Evolutionary conservation across 176 grass and related monocot genomes (phyloP).

Genomic region (Miscanthus lutarioriparius): DNA sequence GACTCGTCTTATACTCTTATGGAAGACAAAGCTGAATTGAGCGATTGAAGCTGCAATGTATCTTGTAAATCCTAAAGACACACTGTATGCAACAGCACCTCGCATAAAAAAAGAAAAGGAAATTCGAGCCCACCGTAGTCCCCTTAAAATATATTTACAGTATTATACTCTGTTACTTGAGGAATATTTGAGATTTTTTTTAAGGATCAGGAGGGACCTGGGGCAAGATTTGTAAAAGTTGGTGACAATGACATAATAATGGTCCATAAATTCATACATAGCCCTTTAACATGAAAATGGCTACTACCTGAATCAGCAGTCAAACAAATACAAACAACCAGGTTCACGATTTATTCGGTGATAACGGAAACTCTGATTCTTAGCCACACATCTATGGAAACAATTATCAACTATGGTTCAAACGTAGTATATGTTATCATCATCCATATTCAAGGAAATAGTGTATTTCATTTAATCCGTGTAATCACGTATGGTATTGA

Average conservation of each 20-base stretch:
- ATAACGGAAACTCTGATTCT: background rate
- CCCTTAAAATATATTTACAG: no score
- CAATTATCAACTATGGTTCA: background rate
- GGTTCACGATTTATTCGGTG: background rate
- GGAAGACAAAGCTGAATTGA: no score
- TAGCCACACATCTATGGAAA: background rate
- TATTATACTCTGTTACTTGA: background rate
- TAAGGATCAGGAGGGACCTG: no score
- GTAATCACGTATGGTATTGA: background rate
- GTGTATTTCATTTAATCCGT: background rate
- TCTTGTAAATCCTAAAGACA: no score
- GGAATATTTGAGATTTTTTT: background rate
- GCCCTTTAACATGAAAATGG: no score
- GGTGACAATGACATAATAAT: background rate
- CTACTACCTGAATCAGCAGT: background rate
- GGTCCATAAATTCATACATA: background rate
- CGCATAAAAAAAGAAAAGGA: no score
- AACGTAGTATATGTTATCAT: background rate
- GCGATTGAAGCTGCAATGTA: no score
- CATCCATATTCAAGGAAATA: background rate
- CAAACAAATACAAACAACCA: background rate
- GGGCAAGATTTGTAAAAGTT: background rate
- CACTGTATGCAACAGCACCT: no score
- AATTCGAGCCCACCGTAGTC: no score
- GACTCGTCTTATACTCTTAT: no score